Evolutionary conservation across 2,329 filamentous ascomycete species (phyloP), one percentile per base, ranked within the genome.

Genomic region (Drechmeria coniospora): DNA sequence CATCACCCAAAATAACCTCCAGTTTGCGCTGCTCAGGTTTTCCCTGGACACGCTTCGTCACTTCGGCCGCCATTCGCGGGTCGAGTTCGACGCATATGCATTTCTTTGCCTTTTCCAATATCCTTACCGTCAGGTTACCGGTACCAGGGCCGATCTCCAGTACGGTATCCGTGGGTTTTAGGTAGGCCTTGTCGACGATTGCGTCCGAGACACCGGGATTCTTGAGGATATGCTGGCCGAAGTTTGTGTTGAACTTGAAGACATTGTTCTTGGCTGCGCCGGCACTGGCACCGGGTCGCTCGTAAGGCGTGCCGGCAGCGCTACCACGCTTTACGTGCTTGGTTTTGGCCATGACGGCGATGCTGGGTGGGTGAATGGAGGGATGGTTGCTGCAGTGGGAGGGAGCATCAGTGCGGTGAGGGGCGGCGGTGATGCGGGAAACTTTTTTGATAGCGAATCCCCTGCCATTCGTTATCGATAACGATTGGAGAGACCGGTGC

Each of bases 201-300:
- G 74, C 74, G 47, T 80, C 74, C 4, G 80, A 79, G 26, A 92
- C 79, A 44, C 80, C 79, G 2, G 81, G 81, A 52, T 92, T 92
- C 53, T 93, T 94, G 39, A 95, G 67, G 36, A 98, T 90, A 53
- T 95, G 83, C 49, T 70, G 65, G 43, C 87, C 84, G 39, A 90
- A 71, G 51, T 87, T 64, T 42, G 79, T 90, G 63, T 92, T 93
- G 73, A 94, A 92, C 53, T 92, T 92, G 71, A 95, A 95, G 54
- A 94, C 82, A 44, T 81, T 86, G 59, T 92, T 84, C 46, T 61
- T 61, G 32, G 34, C 39, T n/a, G 39, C 29, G 30, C 32, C 36
- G 25, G 32, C 31, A 28, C 39, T 32, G 9, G 36, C 35, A 21
- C 33, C 36, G 11, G 51, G 49, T 30, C 57, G 52, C 15, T 63